Conservation (phyloP, 2,329 filamentous ascomycete genomes). For the Ophiostoma sp. region DNA sequence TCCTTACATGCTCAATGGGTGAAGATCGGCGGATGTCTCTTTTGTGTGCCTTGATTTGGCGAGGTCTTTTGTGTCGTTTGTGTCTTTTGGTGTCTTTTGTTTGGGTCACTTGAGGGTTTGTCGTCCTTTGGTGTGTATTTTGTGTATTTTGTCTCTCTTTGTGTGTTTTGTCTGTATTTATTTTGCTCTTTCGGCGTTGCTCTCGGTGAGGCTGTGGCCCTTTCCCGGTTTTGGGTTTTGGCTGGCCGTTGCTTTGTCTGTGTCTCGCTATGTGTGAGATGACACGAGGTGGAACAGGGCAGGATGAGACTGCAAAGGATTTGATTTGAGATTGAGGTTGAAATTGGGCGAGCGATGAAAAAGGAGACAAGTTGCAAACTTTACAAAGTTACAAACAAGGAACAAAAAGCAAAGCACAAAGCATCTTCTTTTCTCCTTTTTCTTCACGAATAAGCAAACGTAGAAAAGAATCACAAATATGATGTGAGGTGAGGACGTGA, state of each 20-base stretch:
- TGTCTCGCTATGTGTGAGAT: constrained; percentile 2
- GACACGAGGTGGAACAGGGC: not conserved
- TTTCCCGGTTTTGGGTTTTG: not conserved
- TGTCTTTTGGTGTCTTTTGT: not conserved
- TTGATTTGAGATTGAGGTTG: not conserved
- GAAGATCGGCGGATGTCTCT: constrained; percentile 11
- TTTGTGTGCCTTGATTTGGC: constrained; percentile 15
- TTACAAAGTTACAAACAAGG: not conserved
- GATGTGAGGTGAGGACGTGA: not conserved
- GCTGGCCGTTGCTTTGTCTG: constrained; percentile 3
- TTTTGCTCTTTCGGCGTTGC: not conserved
- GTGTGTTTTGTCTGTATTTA: too few species aligned
- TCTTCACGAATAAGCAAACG: not conserved
- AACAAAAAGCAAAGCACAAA: not conserved
- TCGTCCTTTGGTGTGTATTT: not conserved
- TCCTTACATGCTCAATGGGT: constrained; percentile 11
- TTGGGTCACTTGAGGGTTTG: not conserved
- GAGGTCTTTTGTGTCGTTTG: not conserved
- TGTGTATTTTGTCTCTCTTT: too few species aligned
- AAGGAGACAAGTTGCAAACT: not conserved
- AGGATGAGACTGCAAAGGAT: not conserved
- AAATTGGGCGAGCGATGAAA: not conserved
- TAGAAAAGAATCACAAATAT: not conserved
- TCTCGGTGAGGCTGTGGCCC: not conserved
- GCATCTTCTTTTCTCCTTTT: not conserved